Evolutionary conservation across 306 rosid species (phyloP), one percentile per base, ranked within the genome.

Genomic region (Purshia tridentata): DNA sequence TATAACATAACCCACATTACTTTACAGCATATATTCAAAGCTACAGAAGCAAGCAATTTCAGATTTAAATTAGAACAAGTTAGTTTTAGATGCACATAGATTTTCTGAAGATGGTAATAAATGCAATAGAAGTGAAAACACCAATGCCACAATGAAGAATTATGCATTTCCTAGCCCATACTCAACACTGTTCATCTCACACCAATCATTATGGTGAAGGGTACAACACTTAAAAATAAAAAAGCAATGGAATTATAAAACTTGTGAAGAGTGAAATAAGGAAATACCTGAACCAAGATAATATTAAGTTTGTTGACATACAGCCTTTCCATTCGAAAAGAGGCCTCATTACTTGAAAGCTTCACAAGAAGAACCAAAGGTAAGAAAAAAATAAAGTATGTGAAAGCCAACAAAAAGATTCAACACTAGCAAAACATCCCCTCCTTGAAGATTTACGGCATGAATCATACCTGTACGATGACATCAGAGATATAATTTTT

Each of bases 301-400:
- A 95, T 85, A 76, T 95, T 95, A 76, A 95, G 94, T 78, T 95
- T 95, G 97, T 87, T 95, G 86, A 95, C 99, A 84, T 91, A 95
- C 88, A 95, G 80, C 77, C 98, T 87, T 83, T 95, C 98, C 23
- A 54, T 14, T 66, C 99, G 91, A 81, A 91, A 95, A 53, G 99
- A 95, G 37, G 88, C 82, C 69, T 91, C 99, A 37, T 91, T 87
- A 81, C 93, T 84, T 37, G 99, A 95, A 67, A 95, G 95, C 99
- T 95, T 37, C 8, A 8, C 20, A 66, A 67, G 29, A 88, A 69
- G 76, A 54, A 18, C 12, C 51, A 79, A 69, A 44, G 10, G 19
- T 64, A 77, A 80, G n/a, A 22, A 69, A 42, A 64, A 54, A 37
- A 60, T 71, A 57, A 53, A 59, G 61, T 49, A 37, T 14, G 50